A percentile compares a stretch with the other conserved stretches of the same genome.
Evolutionary conservation across 2,329 filamentous ascomycete genomes (phyloP).

Genomic region (Acarospora socialis): DNA sequence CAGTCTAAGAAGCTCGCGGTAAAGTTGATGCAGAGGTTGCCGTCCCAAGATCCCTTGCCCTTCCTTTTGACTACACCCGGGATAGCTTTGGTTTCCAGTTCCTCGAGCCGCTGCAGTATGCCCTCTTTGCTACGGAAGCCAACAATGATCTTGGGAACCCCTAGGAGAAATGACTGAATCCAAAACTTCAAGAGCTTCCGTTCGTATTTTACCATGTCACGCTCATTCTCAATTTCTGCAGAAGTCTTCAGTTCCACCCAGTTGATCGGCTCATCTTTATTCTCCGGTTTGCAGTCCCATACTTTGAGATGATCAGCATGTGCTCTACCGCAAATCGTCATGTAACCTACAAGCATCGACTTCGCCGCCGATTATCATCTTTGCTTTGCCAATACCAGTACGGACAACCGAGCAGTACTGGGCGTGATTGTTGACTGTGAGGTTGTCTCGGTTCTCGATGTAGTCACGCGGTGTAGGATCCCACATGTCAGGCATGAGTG

Average conservation of each 20-base stretch:
- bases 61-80: constrained; percentile 57
- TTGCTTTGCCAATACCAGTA: constrained; percentile 65
- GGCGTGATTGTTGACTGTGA: constrained; percentile 71
- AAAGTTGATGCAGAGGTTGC: constrained; percentile 88
- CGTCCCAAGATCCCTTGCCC: constrained; percentile 66
- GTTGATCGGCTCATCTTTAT: constrained; percentile 54
- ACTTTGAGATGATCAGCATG: constrained; percentile 38
- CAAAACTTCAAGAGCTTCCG: constrained; percentile 89
- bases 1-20: constrained; percentile 63
- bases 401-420: constrained; percentile 93
- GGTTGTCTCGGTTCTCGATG: constrained; percentile 60
- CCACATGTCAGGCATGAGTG: constrained; percentile 47
- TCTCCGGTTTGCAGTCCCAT: constrained; percentile 65
- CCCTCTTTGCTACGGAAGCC: constrained; percentile 69
- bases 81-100: constrained; percentile 66
- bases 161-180: constrained; percentile 90
- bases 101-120: constrained; percentile 56
- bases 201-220: constrained; percentile 64
- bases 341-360: constrained; percentile 62
- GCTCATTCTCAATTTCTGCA: constrained; percentile 52
- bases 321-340: constrained; percentile 6
- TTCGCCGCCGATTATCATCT: constrained; percentile 75
- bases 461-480: constrained; percentile 55
- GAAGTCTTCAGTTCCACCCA: constrained; percentile 94
- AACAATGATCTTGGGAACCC: constrained; percentile 75